These are phyloP conservation scores for Acacia acuminata DNA, from an alignment of 306 rosid genomes.

Conservation along the genomic window DNA sequence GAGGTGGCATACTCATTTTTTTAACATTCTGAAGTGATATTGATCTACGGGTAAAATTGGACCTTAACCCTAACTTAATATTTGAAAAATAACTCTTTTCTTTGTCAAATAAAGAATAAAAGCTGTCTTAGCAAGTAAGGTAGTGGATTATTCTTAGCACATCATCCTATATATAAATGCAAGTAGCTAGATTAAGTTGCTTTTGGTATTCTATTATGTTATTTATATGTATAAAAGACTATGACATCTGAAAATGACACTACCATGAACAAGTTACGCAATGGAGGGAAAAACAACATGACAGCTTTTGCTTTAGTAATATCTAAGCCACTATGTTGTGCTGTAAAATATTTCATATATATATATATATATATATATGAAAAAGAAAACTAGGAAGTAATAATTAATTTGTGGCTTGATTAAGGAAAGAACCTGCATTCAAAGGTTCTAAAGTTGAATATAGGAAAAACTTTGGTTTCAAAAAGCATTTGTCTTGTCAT, in stretches of 20 bases:
- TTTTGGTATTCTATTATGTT: neutral
- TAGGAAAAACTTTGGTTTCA: slow-evolving; percentile 8
- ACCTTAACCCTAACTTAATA: neutral
- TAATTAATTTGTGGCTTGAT: neutral
- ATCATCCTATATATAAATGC: neutral
- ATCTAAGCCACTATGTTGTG: slow-evolving; percentile 31
- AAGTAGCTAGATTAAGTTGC: neutral
- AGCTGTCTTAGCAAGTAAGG: slow-evolving; percentile 10
- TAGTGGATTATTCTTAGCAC: neutral
- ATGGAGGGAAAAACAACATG: slow-evolving; percentile 12
- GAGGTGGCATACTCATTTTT: too few relatives aligned
- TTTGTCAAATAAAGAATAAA: neutral
- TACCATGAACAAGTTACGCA: slow-evolving; percentile 28
- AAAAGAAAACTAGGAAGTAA: slow-evolving; percentile 4
- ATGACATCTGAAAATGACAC: slow-evolving; percentile 40
- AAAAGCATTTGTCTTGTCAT: slow-evolving; percentile 37
- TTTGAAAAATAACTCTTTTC: neutral
- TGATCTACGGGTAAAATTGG: too few relatives aligned
- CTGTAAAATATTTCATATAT: neutral
- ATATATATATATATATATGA: neutral
- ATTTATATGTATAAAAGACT: slow-evolving; percentile 14
- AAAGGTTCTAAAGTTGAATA: slow-evolving; percentile 43
- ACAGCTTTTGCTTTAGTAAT: slow-evolving; percentile 42
- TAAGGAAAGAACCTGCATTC: slow-evolving; percentile 30
- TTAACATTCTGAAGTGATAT: too few relatives aligned